Evolutionary conservation across 2,329 filamentous ascomycete genomes (phyloP).

Genomic region (Dothiorella sarmentorum): DNA sequence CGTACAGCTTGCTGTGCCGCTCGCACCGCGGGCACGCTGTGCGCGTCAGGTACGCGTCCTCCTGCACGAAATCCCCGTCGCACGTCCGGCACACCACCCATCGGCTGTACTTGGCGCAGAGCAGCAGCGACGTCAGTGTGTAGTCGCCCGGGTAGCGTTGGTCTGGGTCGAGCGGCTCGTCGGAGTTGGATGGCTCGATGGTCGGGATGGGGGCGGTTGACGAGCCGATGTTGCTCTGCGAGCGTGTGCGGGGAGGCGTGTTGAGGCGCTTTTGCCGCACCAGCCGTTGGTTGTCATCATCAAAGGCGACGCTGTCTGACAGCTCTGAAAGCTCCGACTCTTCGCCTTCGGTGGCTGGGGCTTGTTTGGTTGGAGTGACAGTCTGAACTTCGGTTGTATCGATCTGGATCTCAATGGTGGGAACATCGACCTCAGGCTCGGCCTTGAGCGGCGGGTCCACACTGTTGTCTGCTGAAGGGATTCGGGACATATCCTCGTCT

Average conservation of each 20-base stretch:
- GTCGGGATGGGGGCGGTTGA: conserved; percentile 28
- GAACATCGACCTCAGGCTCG: conserved; percentile 21
- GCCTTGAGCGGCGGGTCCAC: conserved; percentile 23
- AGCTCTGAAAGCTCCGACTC: conserved; percentile 40
- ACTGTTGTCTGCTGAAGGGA: conserved; percentile 8
- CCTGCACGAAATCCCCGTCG: conserved; percentile 76
- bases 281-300: conserved; percentile 35
- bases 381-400: conserved; percentile 20
- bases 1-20: conserved; percentile 91
- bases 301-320: conserved; percentile 37
- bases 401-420: conserved; percentile 28
- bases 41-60: conserved; percentile 81
- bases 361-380: not conserved
- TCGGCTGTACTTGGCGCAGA: conserved; percentile 70
- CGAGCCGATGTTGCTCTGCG: conserved; percentile 27
- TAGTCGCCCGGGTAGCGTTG: conserved; percentile 55
- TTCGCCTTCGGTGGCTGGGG: not conserved
- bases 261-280: conserved; percentile 33
- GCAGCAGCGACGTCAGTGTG: conserved; percentile 70
- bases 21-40: conserved; percentile 89
- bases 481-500: conserved; percentile 29
- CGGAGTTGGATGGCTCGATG: conserved; percentile 23
- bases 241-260: conserved; percentile 33
- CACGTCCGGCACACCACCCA: conserved; percentile 93
- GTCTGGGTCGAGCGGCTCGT: conserved; percentile 24